Base-by-base conservation (phyloP, 441 rosid species). In the Corymbia citriodora region DNA sequence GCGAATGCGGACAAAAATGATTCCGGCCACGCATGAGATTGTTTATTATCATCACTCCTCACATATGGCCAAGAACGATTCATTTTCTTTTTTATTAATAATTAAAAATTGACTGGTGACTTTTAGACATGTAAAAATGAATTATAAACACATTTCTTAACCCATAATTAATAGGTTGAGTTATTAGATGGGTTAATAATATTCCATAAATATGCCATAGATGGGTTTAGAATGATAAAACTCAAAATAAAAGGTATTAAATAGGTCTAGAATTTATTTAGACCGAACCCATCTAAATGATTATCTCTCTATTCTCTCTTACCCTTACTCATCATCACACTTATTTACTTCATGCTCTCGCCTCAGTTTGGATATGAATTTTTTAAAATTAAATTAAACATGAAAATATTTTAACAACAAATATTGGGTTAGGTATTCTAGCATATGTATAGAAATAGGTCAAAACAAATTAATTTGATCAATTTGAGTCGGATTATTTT, bases 341-440 rank as follows among this genome's bases (percentile, higher is more conserved):
- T 59, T 29, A 2, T 3, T 57, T 57, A 57, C 7, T 23, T 0
- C 0, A 0, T 57, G 7, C 29, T 0, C 63, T 59, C 29, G 4
- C 25, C 23, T 59, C 0, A 23, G 0, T 59, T 23, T 59, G 29
- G 63, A 3, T 2, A 57, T 6, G 3, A 59, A 59, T 10, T 59
- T 59, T 59, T 6, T 0, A 23, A 59, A 0, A 23, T 59, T 23
- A 13, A 59, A 29, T 59, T 59, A 59, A 10, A 59, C 9, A 59
- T 59, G 10, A 59, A 23, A 0, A 0, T 23, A 0, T 23, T 59
- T 59, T 59, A 59, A 0, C 0, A 4, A 59, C 23, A 59, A 1
- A 0, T 2, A 13, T 57, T 23, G 0, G 25, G 14, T 23, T 0
- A 0, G 0, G 2, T 59, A 59, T 59, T 5, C 40, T 36, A 36